A percentile compares a stretch with the other conserved stretches of the same genome.
These are phyloP conservation scores for Lindgomyces ingoldianus DNA, from an alignment of 495 filamentous ascomycete genomes.

Conservation along the genomic window DNA sequence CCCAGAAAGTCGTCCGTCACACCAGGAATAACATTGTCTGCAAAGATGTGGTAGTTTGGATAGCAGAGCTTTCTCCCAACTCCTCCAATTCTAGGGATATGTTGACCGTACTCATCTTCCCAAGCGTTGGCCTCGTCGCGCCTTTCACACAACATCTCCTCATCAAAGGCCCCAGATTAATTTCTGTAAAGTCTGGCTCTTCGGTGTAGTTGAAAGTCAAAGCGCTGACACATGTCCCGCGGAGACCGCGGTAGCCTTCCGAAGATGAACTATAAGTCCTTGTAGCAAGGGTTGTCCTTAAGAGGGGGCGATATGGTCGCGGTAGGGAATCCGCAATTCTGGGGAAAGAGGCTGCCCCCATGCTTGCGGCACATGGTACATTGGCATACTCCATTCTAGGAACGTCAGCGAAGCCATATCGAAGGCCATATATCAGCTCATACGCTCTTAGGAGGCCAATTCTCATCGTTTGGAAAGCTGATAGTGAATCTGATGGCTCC, in stretches of 20 bases:
- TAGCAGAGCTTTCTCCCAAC: constrained; percentile 26
- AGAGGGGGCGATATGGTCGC: constrained; percentile 40
- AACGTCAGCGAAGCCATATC: background rate
- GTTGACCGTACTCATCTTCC: constrained; percentile 33
- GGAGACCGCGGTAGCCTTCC: constrained; percentile 36
- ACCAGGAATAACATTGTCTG: constrained; percentile 36
- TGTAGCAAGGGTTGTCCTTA: constrained; percentile 20
- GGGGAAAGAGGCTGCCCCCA: constrained; percentile 43
- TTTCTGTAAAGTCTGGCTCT: constrained; percentile 34
- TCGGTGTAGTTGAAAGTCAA: constrained; percentile 33
- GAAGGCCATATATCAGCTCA: background rate
- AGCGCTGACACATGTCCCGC: constrained; percentile 39
- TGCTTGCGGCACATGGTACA: constrained; percentile 52
- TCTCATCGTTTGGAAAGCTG: constrained; percentile 39
- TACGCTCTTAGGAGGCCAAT: constrained; percentile 43
- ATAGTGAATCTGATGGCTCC: constrained; percentile 46
- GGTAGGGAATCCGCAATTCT: constrained; percentile 36
- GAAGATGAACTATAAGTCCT: constrained; percentile 36
- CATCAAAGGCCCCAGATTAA: constrained; percentile 44
- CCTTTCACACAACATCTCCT: constrained; percentile 42
- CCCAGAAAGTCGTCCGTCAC: constrained; percentile 35
- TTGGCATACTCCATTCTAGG: constrained; percentile 45
- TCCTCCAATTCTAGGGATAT: constrained; percentile 32
- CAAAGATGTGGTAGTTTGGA: constrained; percentile 31
- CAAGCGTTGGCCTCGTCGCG: constrained; percentile 31